Percentiles rank a stretch among this genome's conserved stretches.
These are phyloP conservation scores for Phaeosphaeria sp. DNA, from an alignment of 2,329 filamentous ascomycete genomes.

Conservation along the genomic window DNA sequence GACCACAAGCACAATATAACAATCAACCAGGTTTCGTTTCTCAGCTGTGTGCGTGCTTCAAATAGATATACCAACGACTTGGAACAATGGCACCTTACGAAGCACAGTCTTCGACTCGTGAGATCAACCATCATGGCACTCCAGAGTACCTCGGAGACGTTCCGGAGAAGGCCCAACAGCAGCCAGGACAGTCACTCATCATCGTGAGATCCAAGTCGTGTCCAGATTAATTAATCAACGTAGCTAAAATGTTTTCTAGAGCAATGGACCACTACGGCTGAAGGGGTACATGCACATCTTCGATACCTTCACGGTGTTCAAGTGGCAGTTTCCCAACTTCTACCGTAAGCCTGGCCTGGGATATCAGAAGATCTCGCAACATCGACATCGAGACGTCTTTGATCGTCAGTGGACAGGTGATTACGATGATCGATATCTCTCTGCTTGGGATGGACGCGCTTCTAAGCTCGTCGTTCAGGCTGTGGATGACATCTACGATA, in stretches of 20 bases:
- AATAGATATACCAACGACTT: background rate
- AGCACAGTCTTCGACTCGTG: conserved; percentile 19
- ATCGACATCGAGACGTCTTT: conserved; percentile 34
- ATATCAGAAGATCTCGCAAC: conserved; percentile 29
- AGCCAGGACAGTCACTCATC: conserved; percentile 3
- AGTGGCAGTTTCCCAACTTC: conserved; percentile 31
- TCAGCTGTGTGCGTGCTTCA: conserved; percentile 26
- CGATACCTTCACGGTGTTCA: conserved; percentile 26
- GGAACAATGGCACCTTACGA: conserved; percentile 14
- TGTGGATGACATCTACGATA: conserved; percentile 41
- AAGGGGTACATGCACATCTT: conserved; percentile 32
- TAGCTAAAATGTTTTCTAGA: conserved; percentile 8
- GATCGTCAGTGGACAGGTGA: conserved; percentile 34
- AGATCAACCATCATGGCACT: conserved; percentile 8
- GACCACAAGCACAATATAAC: conserved; percentile 10
- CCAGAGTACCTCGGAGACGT: conserved; percentile 2
- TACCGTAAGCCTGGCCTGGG: conserved; percentile 33
- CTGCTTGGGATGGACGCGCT: conserved; percentile 36
- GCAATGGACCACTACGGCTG: conserved; percentile 13
- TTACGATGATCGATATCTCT: conserved; percentile 42
- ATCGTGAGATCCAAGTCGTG: background rate
- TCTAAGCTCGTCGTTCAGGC: conserved; percentile 41
- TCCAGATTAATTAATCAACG: background rate
- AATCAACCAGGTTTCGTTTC: conserved; percentile 22
- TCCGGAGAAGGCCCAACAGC: conserved; percentile 2